Percentiles rank a stretch among this genome's conserved stretches.
These are phyloP conservation scores for Camptophora hylomeconis DNA, from an alignment of 2,329 filamentous ascomycete genomes.

Conservation along the genomic window DNA sequence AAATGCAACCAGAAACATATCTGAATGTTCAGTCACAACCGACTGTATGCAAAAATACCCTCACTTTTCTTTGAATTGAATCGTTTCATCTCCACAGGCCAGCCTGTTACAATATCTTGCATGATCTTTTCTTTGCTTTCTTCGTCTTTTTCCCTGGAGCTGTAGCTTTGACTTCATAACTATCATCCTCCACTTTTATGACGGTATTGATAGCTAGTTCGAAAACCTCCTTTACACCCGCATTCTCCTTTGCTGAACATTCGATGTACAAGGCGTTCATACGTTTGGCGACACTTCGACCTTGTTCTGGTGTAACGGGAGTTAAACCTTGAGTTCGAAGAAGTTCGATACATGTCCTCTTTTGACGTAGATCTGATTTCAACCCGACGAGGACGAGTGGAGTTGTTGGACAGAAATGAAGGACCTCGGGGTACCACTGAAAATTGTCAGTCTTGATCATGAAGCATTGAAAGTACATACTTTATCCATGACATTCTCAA, in stretches of 20 bases:
- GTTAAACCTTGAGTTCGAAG: constrained; percentile 96
- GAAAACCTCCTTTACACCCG: constrained; percentile 92
- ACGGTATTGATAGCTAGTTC: constrained; percentile 81
- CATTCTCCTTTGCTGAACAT: constrained; percentile 96
- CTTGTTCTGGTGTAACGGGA: constrained; percentile 84
- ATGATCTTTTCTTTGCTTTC: constrained; percentile 65
- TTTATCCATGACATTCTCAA: constrained; percentile 99
- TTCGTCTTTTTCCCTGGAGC: constrained; percentile 23
- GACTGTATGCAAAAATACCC: too few species aligned
- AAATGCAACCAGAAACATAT: constrained; percentile 1
- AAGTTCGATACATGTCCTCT: constrained; percentile 94
- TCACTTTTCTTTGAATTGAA: too few species aligned
- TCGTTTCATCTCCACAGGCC: too few species aligned
- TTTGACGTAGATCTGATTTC: constrained; percentile 91
- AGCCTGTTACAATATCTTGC: constrained; percentile 49
- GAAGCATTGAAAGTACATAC: constrained; percentile 36
- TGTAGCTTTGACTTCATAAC: constrained; percentile 24
- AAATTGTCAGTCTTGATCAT: constrained; percentile 4
- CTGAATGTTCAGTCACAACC: not conserved
- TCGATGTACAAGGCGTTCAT: constrained; percentile 97
- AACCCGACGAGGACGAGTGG: constrained; percentile 90
- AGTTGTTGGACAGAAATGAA: constrained; percentile 97
- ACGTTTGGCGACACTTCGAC: constrained; percentile 72
- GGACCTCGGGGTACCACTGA: constrained; percentile 97
- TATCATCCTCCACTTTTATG: constrained; percentile 64